Base-by-base conservation (phyloP, 768 basidiomycete genomes). In the Cantharellus anzutake region DNA sequence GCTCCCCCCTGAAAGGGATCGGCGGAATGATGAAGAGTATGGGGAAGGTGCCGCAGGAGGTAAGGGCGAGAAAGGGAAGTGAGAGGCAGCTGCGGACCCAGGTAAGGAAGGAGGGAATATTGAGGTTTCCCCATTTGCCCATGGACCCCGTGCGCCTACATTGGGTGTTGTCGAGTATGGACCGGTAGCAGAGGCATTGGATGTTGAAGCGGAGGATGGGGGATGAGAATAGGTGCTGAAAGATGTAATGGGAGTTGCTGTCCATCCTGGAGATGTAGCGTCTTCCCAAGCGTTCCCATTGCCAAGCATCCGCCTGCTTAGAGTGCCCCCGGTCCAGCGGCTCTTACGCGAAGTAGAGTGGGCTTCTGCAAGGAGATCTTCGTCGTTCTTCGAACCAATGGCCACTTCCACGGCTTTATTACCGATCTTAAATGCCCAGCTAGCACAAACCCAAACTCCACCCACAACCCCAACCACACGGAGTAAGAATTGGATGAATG, bases 391-490 rank as follows among this genome's bases (percentile, higher is more conserved):
- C 41, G 81, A 71, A 1, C 69, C 69, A 42, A 74, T 77, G 2
- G 74, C 76, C 56, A 85, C 82, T 5, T 79, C 77, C 3, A 84
- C 81, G 39, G 80, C 80, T 4, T 76, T 75, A 34, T 79, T 78
- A 53, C 84, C 74, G 41, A 67, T 61, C 48, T 78, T 78, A 62
- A 85, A 76, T 60, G 84, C 82, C 68, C 86, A 86, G 56, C 83
- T 81, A 70, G 83, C 78, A 71, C 87, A 90, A 4, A 87, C 85
- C 69, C 91, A 89, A 50, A 91, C 79, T 2, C 90, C 90, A 7
- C 94, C 94, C 38, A 99, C 76, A 55, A 97, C 94, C n/a, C 94
- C 94, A 4, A 86, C 38, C 60, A 75, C 77, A 72, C 85, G 77
- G 63, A 97, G 85, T 63, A 96, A 66, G 59, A 99, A 78, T 64